Base-by-base conservation (phyloP, 139 green algal genomes). In the Picochlorum costavermella region DNA sequence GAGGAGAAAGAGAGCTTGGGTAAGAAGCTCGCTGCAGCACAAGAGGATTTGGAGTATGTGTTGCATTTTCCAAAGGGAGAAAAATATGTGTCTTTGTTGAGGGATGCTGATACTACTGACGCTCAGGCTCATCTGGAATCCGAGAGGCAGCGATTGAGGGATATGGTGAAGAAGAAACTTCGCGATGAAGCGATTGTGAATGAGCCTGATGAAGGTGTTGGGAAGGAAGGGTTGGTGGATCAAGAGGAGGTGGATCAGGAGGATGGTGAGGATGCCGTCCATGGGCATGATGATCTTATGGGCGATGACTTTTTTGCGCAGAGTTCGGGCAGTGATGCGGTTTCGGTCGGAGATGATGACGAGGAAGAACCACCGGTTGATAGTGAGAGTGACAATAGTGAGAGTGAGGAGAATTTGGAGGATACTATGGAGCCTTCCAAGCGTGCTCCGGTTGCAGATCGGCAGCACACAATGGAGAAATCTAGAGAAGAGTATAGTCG, bases 51-150 rank as follows among this genome's bases (percentile, higher is more conserved):
- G 44, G 57, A 87, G 70, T 96, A 96, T 61, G 86, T 96, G 16
- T 56, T 76, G 25, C 67, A 93, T 71, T 96, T 96, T 50, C 89
- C 89, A 11, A 86, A 84, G 60, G 81, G 74, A 6, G 84, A 94
- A 65, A 89, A 89, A 67, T 96, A 93, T 64, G 87, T 96, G 28
- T 83, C 76, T 9, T 48, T 96, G 6, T 64, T 95, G 30, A 79
- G 71, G 37, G n/a, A 53, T 53, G 20, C 80, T 2, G 75, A 84
- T 6, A 67, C 67, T 1, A 61, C 81, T 5, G 81, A 79, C 33
- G 81, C 74, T 6, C 78, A 89, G 73, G 30, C 50, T 14, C 26
- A 51, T 50, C 63, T 90, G 14, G 74, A 85, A n/a, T 57, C 70
- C 4, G 72, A 87, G 70, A 68, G 84, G 1, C 56, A 53, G 9